phyloP scores from a whole-genome alignment of 2,329 filamentous ascomycete genomes.

The Ilyonectria destructans region DNA sequence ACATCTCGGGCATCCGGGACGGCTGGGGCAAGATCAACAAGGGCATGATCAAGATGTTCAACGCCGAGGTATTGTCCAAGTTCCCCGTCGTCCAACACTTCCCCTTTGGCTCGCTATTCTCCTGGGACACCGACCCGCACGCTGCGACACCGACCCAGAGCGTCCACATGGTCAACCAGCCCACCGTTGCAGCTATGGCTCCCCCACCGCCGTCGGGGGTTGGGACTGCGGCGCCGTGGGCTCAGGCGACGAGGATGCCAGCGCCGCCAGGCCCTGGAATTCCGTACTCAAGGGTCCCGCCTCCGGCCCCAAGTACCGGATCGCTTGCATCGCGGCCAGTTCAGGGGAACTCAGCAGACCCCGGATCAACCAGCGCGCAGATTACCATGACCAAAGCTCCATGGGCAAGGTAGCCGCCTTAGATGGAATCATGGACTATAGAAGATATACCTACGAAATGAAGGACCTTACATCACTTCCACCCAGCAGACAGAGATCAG shows the following conservation, averaged over 20 bases:
- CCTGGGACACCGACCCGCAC: conserved; percentile 79
- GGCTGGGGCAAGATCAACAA: conserved; percentile 99
- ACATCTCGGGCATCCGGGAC: conserved; percentile 90
- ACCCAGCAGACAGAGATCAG: neutral
- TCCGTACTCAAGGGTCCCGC: conserved; percentile 57
- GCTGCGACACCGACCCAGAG: conserved; percentile 66
- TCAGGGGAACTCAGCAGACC: conserved; percentile 36
- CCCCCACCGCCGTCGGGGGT: conserved; percentile 41
- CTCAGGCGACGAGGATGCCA: conserved; percentile 60
- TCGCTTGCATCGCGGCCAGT: conserved; percentile 43
- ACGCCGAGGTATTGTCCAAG: conserved; percentile 95
- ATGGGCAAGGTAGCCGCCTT: conserved; percentile 57
- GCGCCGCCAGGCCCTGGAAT: conserved; percentile 55
- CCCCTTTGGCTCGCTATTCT: conserved; percentile 85
- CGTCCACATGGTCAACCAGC: conserved; percentile 73
- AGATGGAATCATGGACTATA: neutral
- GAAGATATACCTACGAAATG: neutral
- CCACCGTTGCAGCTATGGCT: conserved; percentile 51
- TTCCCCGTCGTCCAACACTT: conserved; percentile 99
- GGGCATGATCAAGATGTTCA: conserved; percentile 99
- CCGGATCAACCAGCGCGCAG: conserved; percentile 57
- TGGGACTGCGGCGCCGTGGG: conserved; percentile 64
- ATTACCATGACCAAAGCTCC: conserved; percentile 63
- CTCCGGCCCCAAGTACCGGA: conserved; percentile 50
- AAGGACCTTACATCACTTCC: neutral